Conservation (phyloP, 371 early-diverging fungal genomes). For the Mucor lusitanicus region DNA sequence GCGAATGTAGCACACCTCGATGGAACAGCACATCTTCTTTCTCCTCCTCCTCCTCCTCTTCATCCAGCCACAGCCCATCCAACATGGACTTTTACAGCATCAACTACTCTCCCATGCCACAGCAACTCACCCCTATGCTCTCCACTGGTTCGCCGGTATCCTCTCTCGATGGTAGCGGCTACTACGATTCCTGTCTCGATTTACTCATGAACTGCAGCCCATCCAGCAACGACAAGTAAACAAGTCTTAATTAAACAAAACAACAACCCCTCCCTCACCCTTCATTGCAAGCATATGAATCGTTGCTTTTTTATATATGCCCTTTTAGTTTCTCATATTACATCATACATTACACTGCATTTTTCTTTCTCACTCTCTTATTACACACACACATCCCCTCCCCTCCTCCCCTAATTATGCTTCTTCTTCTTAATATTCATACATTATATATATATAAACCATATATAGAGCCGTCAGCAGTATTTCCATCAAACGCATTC, state of each 20-base stretch:
- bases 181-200: conserved; percentile 27
- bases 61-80: background rate
- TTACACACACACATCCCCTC: too few relatives aligned
- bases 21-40: conserved; percentile 5
- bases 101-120: conserved; percentile 23
- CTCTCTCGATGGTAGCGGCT: conserved; percentile 13
- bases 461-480: background rate
- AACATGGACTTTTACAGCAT: conserved; percentile 11
- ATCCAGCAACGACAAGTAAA: background rate
- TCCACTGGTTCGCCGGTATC: conserved; percentile 28
- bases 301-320: background rate
- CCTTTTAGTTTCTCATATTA: background rate
- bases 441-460: background rate
- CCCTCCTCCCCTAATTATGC: background rate
- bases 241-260: background rate
- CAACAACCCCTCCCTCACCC: background rate
- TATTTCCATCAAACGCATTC: background rate
- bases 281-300: conserved; percentile 4
- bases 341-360: background rate
- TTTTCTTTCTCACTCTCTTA: background rate
- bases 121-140: conserved; percentile 29
- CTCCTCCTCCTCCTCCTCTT: background rate
- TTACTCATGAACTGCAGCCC: conserved; percentile 4
- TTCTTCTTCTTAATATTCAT: background rate
- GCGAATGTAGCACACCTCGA: conserved; percentile 10